Conservation (phyloP, 371 early-diverging fungal species). For the Actinomortierella ambigua region DNA sequence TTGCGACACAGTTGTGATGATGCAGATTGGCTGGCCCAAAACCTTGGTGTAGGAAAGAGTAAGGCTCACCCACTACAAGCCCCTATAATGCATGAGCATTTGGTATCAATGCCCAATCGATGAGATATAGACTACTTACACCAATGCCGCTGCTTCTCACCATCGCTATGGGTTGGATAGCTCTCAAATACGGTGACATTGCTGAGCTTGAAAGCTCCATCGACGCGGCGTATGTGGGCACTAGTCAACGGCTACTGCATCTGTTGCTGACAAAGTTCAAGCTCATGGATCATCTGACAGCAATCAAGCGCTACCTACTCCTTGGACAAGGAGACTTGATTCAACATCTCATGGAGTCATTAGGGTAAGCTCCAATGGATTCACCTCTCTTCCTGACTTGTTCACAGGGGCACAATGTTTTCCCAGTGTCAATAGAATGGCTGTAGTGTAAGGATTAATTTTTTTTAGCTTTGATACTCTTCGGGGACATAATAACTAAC, state of each 20-base stretch:
- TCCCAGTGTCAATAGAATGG: no score
- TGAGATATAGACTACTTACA: neutral
- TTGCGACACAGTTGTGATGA: slow-evolving; percentile 87
- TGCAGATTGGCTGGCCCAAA: slow-evolving; percentile 58
- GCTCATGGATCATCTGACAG: slow-evolving; percentile 84
- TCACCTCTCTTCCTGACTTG: neutral
- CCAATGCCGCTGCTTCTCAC: slow-evolving; percentile 3
- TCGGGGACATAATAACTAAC: neutral
- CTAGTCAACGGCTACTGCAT: slow-evolving; percentile 73
- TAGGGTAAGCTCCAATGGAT: slow-evolving; percentile 61
- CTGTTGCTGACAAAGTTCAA: slow-evolving; percentile 77
- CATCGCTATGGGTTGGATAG: slow-evolving; percentile 16
- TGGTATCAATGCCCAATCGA: slow-evolving; percentile 26
- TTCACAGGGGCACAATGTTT: neutral
- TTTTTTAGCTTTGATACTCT: no score
- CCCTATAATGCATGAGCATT: neutral
- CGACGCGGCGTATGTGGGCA: slow-evolving; percentile 71
- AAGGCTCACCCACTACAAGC: slow-evolving; percentile 18
- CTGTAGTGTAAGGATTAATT: neutral
- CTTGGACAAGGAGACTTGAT: slow-evolving; percentile 97
- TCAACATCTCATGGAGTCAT: slow-evolving; percentile 82
- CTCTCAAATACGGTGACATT: slow-evolving; percentile 76
- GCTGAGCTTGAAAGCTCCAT: slow-evolving; percentile 74
- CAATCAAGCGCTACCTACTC: slow-evolving; percentile 88
- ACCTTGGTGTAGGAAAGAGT: slow-evolving; percentile 47